Base-by-base conservation (phyloP, 805 yeast species). In the Ogataea kodamae region DNA sequence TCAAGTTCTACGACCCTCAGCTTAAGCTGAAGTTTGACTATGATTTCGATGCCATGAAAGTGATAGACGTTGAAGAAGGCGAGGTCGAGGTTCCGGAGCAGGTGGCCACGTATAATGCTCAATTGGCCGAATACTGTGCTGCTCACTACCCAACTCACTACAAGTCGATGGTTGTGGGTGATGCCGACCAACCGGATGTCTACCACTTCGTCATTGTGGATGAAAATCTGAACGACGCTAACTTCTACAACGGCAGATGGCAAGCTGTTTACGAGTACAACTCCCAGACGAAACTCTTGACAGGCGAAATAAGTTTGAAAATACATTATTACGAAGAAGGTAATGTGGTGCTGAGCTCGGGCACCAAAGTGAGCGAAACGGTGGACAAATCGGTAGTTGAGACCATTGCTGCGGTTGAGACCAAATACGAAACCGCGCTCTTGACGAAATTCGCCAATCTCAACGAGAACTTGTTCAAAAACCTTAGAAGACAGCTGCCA, bases 251-350 rank as follows among this genome's bases (percentile, higher is more conserved):
- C 49, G 97, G 97, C 6, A 74, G 78, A 54, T 88, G 97, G 96
- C 73, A 67, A 33, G 79, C 95, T 1, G 62, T 65, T 40, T 88
- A 86, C 59, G 52, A 61, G 5, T 64, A 72, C 37, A 56, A 69
- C 48, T 19, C 46, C 3, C 40, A 53, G 1, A 41, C 53, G 1
- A 52, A 55, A 1, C 34, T 55, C 5, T 42, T 83, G 10, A 46
- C 45, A 3, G 96, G 95, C 4, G 54, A 55, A 5, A 69, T 86
- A 21, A 59, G 57, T 13, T 70, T 88, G 19, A 89, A 85, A 45
- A 81, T 89, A 24, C 98, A 90, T 59, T 92, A 89, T 59, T 92
- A 74, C 56, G 98, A 90, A 62, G 97, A 90, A 48, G 98, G 98
- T 18, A 90, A 90, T 52, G 97, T 90, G 12, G 72, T 90, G 33